These are phyloP conservation scores for Aristolochia fimbriata DNA, from an alignment of 164 flowering plant genomes.

Conservation along the genomic window DNA sequence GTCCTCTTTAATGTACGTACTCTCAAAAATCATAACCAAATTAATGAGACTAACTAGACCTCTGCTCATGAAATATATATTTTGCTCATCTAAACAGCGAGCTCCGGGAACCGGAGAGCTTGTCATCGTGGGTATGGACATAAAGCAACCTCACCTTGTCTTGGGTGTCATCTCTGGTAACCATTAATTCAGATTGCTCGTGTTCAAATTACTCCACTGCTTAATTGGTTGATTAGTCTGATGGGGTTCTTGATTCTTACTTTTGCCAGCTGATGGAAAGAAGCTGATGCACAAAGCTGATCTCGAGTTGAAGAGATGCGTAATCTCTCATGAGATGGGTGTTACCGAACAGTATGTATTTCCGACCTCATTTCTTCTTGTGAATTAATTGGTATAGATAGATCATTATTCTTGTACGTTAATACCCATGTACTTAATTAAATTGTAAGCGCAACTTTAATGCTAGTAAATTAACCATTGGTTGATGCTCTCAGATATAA, in stretches of 20 bases:
- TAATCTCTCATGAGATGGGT: slow-evolving; percentile 52
- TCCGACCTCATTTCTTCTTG: no score
- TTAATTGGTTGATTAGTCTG: neutral
- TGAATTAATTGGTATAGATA: no score
- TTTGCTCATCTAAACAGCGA: slow-evolving; percentile 28
- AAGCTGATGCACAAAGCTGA: slow-evolving; percentile 45
- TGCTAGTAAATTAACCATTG: neutral
- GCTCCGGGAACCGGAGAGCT: slow-evolving; percentile 61
- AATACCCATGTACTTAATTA: no score
- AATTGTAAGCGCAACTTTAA: no score
- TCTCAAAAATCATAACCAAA: neutral
- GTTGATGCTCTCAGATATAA: slow-evolving; percentile 36
- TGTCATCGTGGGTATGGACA: slow-evolving; percentile 45
- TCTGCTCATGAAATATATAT: neutral
- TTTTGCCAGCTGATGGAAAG: slow-evolving; percentile 48
- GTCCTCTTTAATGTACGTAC: neutral
- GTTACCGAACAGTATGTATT: slow-evolving; percentile 39
- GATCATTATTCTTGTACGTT: no score
- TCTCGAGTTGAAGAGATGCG: slow-evolving; percentile 34
- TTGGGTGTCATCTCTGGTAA: slow-evolving; percentile 59
- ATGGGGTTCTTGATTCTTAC: neutral
- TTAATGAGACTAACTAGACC: neutral
- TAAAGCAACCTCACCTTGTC: slow-evolving; percentile 37
- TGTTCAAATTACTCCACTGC: no score
- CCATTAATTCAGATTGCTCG: no score